Conservation (phyloP, 2,329 filamentous ascomycete species). For the Pseudocercospora eumusae region DNA sequence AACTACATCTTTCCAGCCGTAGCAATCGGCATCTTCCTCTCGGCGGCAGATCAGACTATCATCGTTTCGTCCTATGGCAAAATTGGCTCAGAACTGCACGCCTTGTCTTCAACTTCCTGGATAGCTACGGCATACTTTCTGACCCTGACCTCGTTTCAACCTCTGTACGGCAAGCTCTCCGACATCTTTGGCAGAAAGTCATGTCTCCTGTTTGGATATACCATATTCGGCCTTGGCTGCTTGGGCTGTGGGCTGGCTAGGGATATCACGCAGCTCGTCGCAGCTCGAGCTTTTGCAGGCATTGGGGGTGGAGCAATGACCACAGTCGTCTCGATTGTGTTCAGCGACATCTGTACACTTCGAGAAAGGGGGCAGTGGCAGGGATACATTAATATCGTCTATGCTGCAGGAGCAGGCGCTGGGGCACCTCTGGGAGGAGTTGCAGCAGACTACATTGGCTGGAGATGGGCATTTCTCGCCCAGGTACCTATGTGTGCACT, state of each 20-base stretch:
- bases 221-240: constrained; percentile 66
- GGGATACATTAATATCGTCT: constrained; percentile 72
- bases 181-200: constrained; percentile 71
- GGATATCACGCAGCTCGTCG: constrained; percentile 66
- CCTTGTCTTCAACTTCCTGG: constrained; percentile 74
- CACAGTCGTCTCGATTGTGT: constrained; percentile 66
- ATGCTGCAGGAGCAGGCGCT: constrained; percentile 64
- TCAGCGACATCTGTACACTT: constrained; percentile 71
- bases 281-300: constrained; percentile 62
- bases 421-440: constrained; percentile 72
- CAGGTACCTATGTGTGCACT: constrained; percentile 69
- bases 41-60: constrained; percentile 74
- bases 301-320: constrained; percentile 73
- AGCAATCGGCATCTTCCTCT: constrained; percentile 67
- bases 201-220: constrained; percentile 65
- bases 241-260: constrained; percentile 63
- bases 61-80: constrained; percentile 75
- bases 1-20: constrained; percentile 63
- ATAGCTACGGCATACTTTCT: constrained; percentile 73
- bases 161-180: constrained; percentile 69
- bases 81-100: constrained; percentile 74
- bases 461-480: constrained; percentile 73
- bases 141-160: constrained; percentile 73
- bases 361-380: constrained; percentile 73
- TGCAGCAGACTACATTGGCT: constrained; percentile 71